Evolutionary conservation across 169 alveolate genomes (phyloP).

Genomic region (Plasmodium billcollinsi): DNA sequence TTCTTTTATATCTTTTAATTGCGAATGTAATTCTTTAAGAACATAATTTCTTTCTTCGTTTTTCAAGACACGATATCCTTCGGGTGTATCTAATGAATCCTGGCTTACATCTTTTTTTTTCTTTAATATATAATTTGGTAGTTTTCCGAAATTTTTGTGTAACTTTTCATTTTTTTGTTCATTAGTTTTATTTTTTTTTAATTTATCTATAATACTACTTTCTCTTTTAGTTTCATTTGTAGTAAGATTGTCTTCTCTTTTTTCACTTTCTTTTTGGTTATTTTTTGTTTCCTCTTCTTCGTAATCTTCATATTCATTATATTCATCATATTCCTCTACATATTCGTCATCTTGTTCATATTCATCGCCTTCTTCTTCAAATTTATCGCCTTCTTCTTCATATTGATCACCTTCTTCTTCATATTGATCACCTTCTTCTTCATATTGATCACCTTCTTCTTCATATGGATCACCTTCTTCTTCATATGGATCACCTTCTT

Average conservation of each 20-base stretch:
- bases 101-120: conserved; percentile 42
- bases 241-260: conserved; percentile 22
- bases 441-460: neutral
- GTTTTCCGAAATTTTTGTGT: conserved; percentile 50
- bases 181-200: conserved; percentile 19
- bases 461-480: conserved; percentile 11
- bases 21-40: conserved; percentile 56
- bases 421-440: neutral
- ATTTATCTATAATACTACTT: conserved; percentile 35
- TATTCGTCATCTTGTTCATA: neutral
- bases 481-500: neutral
- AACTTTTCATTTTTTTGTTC: conserved; percentile 13
- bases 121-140: conserved; percentile 53
- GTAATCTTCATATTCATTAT: neutral
- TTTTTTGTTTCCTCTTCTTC: neutral
- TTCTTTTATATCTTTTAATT: conserved; percentile 38
- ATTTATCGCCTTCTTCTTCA: conserved; percentile 1
- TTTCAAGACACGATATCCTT: conserved; percentile 50
- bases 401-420: neutral
- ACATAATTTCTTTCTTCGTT: conserved; percentile 52
- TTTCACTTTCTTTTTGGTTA: neutral
- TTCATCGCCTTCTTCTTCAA: neutral
- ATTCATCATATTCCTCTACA: neutral
- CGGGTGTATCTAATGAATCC: conserved; percentile 35
- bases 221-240: conserved; percentile 2